Conservation (phyloP, 108 stramenopile species). For the Cyclotella atomus region DNA sequence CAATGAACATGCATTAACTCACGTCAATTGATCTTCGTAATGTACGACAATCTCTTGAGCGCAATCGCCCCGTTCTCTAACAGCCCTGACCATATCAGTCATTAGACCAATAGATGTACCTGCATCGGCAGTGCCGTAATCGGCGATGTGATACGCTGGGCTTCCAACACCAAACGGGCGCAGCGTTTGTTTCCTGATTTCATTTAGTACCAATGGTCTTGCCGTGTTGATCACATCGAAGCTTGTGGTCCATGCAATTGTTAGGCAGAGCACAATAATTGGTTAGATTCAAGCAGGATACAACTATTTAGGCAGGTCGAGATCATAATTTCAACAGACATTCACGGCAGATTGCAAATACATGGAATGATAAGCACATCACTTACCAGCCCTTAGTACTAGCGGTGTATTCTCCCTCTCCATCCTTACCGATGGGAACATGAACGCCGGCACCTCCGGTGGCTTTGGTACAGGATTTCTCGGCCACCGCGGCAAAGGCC, state of each 20-base stretch:
- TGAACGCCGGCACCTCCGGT: conserved; percentile 31
- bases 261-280: background rate
- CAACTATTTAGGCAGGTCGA: background rate
- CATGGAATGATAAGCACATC: background rate
- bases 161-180: conserved; percentile 20
- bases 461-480: background rate
- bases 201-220: conserved; percentile 36
- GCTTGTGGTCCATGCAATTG: background rate
- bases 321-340: background rate
- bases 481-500: conserved; percentile 7
- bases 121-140: conserved; percentile 65
- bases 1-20: background rate
- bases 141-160: conserved; percentile 43
- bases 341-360: background rate
- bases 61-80: conserved; percentile 11
- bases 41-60: conserved; percentile 51
- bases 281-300: background rate
- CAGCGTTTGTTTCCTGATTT: conserved; percentile 26
- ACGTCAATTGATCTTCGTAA: conserved; percentile 62
- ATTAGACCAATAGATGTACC: conserved; percentile 49
- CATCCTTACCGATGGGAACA: conserved; percentile 53
- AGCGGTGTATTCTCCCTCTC: conserved; percentile 50
- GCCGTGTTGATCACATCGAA: conserved; percentile 60
- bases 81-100: conserved; percentile 26
- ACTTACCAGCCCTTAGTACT: conserved; percentile 56